Percentiles rank a stretch among this genome's conserved stretches.
Conservation (phyloP, 1,284 basidiomycete species). For the Crepidotus sp. region DNA sequence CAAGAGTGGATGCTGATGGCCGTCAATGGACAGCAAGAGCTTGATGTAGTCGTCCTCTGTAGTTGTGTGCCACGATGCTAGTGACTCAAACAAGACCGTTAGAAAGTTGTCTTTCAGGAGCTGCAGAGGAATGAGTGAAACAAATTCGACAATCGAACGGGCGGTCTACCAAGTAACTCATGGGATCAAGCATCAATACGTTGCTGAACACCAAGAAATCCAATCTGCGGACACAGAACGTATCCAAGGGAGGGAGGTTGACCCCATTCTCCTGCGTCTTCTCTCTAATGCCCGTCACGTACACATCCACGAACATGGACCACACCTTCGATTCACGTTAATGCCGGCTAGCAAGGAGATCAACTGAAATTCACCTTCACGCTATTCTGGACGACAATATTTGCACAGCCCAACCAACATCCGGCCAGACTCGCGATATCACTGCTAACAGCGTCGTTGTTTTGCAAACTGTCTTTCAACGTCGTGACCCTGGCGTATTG, state of each 20-base stretch:
- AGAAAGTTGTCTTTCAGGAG: constrained; percentile 45
- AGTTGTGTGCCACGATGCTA: constrained; percentile 43
- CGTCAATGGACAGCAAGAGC: constrained; percentile 43
- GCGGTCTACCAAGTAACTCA: constrained; percentile 45
- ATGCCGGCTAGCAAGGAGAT: neutral
- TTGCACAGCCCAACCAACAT: constrained; percentile 73
- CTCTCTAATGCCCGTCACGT: too few species aligned
- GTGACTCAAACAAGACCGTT: constrained; percentile 45
- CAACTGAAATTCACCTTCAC: constrained; percentile 18
- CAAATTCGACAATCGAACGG: constrained; percentile 3
- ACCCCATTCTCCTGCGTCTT: too few species aligned
- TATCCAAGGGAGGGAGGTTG: too few species aligned
- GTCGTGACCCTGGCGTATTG: neutral
- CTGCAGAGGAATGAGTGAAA: constrained; percentile 26
- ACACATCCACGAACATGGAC: constrained; percentile 4
- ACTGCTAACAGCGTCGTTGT: neutral
- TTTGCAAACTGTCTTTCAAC: constrained; percentile 8
- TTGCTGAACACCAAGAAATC: constrained; percentile 64
- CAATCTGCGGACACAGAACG: constrained; percentile 49
- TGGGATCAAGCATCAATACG: constrained; percentile 57
- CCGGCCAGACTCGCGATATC: constrained; percentile 49
- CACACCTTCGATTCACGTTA: constrained; percentile 3
- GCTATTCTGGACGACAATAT: constrained; percentile 49
- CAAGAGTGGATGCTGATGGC: constrained; percentile 45
- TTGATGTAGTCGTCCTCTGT: constrained; percentile 56